These are phyloP conservation scores for Furcasterigmium furcatum DNA, from an alignment of 2,329 filamentous ascomycete genomes.

Conservation along the genomic window DNA sequence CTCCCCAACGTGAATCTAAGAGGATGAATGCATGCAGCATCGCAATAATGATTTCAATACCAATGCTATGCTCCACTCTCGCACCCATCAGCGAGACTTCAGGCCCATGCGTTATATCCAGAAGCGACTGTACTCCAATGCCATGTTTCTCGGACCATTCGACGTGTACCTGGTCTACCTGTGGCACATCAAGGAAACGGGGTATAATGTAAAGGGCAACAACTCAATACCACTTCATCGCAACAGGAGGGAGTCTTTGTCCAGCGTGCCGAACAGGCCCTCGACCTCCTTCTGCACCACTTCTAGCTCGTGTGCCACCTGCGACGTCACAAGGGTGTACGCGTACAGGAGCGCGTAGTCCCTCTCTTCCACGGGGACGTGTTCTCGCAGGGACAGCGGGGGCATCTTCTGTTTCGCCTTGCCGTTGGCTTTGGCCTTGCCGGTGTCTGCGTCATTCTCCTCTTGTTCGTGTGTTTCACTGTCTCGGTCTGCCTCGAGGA, in stretches of 20 bases:
- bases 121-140: no score
- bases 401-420: constrained; percentile 13
- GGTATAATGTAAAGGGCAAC: no score
- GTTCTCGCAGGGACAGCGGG: constrained; percentile 17
- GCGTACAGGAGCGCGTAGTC: constrained; percentile 94
- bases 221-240: no score
- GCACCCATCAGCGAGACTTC: no score
- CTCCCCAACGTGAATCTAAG: no score
- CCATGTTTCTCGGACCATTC: no score
- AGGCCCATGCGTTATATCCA: no score
- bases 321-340: constrained; percentile 70
- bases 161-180: no score
- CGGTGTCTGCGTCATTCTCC: constrained; percentile 19
- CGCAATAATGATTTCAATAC: no score
- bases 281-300: constrained; percentile 60
- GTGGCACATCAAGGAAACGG: no score
- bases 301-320: constrained; percentile 63
- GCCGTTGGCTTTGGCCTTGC: constrained; percentile 11
- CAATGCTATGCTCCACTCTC: no score
- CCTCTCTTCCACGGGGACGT: constrained; percentile 56
- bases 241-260: constrained; percentile 56
- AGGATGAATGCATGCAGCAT: no score
- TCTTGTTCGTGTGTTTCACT: constrained; percentile 38
- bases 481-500: constrained; percentile 22
- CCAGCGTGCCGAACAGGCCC: constrained; percentile 58